Evolutionary conservation across 805 yeast species (phyloP).

Genomic region (Schwanniomyces sp.): DNA sequence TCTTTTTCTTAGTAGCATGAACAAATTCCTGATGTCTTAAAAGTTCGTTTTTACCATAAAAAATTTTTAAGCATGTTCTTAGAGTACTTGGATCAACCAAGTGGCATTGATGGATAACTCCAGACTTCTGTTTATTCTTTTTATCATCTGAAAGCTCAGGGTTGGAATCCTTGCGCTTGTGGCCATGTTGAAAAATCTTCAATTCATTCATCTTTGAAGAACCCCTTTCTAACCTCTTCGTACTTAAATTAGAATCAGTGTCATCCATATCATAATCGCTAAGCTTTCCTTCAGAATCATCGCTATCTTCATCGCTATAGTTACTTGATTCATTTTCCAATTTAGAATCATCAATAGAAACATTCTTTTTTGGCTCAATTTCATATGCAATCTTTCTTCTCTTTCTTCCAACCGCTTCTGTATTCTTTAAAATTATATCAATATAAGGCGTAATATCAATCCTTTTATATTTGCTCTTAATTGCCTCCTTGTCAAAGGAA

Average conservation of each 20-base stretch:
- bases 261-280: not conserved
- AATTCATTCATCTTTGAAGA: not conserved
- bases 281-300: not conserved
- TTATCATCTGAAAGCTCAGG: slow-evolving; percentile 5
- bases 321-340: not conserved
- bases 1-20: slow-evolving; percentile 43
- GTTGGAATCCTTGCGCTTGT: not conserved
- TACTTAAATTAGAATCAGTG: not conserved
- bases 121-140: slow-evolving; percentile 16
- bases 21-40: slow-evolving; percentile 47
- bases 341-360: not conserved
- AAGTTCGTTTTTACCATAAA: slow-evolving; percentile 44
- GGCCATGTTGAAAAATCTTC: not conserved
- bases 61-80: slow-evolving; percentile 37
- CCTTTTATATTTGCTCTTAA: slow-evolving; percentile 22
- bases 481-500: slow-evolving; percentile 25
- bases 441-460: slow-evolving; percentile 34
- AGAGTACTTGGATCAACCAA: slow-evolving; percentile 31
- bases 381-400: not conserved
- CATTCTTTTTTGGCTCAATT: not conserved
- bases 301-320: slow-evolving; percentile 1
- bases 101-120: slow-evolving; percentile 43
- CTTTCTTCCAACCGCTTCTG: slow-evolving; percentile 6
- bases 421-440: slow-evolving; percentile 32
- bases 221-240: not conserved